Conservation (phyloP, 345 rosid species). For the Hirschfeldia incana region DNA sequence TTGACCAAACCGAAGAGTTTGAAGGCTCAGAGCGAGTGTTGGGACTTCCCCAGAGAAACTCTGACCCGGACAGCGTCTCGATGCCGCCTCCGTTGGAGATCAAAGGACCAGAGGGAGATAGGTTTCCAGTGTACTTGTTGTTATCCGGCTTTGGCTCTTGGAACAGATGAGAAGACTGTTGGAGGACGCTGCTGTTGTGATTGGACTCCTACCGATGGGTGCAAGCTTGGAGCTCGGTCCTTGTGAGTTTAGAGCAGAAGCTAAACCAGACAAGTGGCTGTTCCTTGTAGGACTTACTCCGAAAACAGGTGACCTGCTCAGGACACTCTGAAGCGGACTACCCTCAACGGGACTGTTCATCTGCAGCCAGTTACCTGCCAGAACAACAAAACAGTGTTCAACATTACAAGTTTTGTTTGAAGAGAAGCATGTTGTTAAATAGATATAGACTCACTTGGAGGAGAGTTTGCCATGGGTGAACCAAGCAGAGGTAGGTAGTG, state of each 20-base stretch:
- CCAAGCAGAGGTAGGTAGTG: slow-evolving; percentile 56
- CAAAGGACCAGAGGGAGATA: slow-evolving; percentile 55
- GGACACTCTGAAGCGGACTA: slow-evolving; percentile 49
- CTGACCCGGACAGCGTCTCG: slow-evolving; percentile 71
- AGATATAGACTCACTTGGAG: slow-evolving; percentile 24
- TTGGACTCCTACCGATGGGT: slow-evolving; percentile 56
- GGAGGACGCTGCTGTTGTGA: slow-evolving; percentile 37
- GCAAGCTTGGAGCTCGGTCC: slow-evolving; percentile 55
- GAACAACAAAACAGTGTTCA: too few relatives aligned
- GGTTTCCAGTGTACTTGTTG: slow-evolving; percentile 42
- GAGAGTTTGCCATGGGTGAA: slow-evolving; percentile 70
- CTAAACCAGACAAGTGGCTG: slow-evolving; percentile 59
- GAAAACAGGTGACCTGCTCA: slow-evolving; percentile 56
- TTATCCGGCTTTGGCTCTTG: slow-evolving; percentile 56
- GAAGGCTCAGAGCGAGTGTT: slow-evolving; percentile 55
- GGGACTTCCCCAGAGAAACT: slow-evolving; percentile 95
- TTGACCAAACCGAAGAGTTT: slow-evolving; percentile 60
- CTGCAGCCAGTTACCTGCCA: slow-evolving; percentile 65
- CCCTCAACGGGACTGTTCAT: slow-evolving; percentile 65
- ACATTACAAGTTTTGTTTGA: too few relatives aligned
- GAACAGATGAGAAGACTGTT: slow-evolving; percentile 56
- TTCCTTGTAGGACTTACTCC: slow-evolving; percentile 51
- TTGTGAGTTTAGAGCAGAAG: slow-evolving; percentile 62
- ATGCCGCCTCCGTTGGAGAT: slow-evolving; percentile 53
- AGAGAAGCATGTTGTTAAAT: too few relatives aligned